phyloP scores from a whole-genome alignment of 306 rosid species.

The Quercus parvula region DNA sequence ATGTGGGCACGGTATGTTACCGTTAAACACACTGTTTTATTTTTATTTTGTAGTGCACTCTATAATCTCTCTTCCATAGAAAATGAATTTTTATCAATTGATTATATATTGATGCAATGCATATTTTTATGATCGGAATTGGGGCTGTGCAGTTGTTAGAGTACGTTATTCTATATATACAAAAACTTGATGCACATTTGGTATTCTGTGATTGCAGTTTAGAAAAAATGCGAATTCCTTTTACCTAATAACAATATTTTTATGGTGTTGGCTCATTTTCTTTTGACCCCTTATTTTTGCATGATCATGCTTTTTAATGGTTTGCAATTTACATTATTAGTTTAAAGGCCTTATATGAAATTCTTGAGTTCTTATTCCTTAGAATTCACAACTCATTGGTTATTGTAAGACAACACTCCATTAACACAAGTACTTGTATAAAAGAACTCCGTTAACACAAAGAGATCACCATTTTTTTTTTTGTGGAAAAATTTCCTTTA shows the following conservation, averaged over 20 bases:
- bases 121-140: neutral
- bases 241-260: neutral
- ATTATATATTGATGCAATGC: neutral
- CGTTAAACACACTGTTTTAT: neutral
- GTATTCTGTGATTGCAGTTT: neutral
- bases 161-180: neutral
- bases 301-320: neutral
- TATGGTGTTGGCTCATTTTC: neutral
- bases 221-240: neutral
- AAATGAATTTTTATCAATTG: neutral
- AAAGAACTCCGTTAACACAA: neutral
- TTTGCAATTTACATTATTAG: neutral
- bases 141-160: neutral
- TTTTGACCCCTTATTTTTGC: neutral
- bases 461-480: neutral
- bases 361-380: neutral
- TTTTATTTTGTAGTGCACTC: neutral
- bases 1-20: constrained; percentile 30
- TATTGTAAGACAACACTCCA: neutral
- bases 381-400: neutral
- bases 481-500: neutral
- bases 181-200: neutral
- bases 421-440: neutral
- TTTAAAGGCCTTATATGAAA: neutral
- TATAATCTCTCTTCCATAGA: neutral